Conservation (phyloP, 352 stramenopile species). For the Pythium biforme region DNA sequence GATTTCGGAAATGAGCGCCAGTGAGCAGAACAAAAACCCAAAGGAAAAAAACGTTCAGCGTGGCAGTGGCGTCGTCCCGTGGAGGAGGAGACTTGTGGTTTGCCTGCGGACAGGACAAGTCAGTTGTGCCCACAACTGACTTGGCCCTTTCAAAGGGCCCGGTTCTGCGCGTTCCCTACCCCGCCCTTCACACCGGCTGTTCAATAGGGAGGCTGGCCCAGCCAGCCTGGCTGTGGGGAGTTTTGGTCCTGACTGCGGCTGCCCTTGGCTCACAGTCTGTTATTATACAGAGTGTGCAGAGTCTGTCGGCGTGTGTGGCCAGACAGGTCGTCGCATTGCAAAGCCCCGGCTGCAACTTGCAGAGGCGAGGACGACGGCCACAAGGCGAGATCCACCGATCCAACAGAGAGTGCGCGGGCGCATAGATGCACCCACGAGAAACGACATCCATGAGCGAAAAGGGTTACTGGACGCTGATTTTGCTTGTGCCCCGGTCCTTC, state of each 20-base stretch:
- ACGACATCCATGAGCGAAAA: not conserved
- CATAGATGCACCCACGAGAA: not conserved
- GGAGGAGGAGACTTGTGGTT: no score
- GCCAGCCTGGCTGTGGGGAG: no score
- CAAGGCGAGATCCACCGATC: no score
- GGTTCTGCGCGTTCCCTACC: not conserved
- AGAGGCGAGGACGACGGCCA: not conserved
- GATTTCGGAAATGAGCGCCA: conserved; percentile 25
- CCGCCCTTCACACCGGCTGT: not conserved
- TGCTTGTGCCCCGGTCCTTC: no score
- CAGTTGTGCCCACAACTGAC: not conserved
- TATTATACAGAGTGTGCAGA: no score
- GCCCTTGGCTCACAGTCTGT: no score
- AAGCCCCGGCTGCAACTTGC: not conserved
- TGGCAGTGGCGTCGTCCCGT: no score
- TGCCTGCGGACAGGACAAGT: not conserved
- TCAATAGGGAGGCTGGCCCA: not conserved
- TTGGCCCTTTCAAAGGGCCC: not conserved
- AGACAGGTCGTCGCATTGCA: not conserved
- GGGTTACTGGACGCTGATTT: no score
- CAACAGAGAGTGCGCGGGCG: not conserved
- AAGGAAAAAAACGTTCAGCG: conserved; percentile 7
- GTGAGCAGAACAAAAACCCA: not conserved
- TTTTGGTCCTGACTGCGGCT: no score
- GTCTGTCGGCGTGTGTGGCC: no score